phyloP scores from a whole-genome alignment of 305 asterid species.

The Ajuga reptans region DNA sequence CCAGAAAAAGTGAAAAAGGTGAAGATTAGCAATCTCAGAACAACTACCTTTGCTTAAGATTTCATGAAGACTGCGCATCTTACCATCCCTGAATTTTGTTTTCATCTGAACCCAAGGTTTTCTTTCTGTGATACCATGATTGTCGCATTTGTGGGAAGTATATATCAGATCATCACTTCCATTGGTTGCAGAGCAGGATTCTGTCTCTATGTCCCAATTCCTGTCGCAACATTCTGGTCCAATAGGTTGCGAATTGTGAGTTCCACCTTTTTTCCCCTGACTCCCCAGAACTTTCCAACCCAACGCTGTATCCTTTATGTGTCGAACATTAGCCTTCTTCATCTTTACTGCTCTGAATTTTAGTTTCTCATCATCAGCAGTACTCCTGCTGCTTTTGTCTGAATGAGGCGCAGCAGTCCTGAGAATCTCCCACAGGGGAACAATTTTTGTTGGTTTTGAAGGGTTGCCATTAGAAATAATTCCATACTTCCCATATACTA shows the following conservation, averaged over 20 bases:
- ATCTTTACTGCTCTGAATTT: slow-evolving; percentile 22
- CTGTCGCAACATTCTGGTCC: slow-evolving; percentile 28
- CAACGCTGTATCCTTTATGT: slow-evolving; percentile 18
- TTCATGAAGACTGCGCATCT: slow-evolving; percentile 45
- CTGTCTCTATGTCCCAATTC: slow-evolving; percentile 25
- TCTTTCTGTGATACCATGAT: slow-evolving; percentile 21
- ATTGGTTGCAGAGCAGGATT: slow-evolving; percentile 22
- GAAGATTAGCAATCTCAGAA: slow-evolving; percentile 8
- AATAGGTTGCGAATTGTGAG: slow-evolving; percentile 11
- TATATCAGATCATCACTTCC: slow-evolving; percentile 26
- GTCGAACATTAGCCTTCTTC: slow-evolving; percentile 26
- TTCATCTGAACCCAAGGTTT: slow-evolving; percentile 22
- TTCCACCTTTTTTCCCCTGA: slow-evolving; percentile 19
- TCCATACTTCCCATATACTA: slow-evolving; percentile 50
- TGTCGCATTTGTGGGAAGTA: slow-evolving; percentile 26
- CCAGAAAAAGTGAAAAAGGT: background rate
- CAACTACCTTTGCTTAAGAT: slow-evolving; percentile 38
- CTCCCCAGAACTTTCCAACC: slow-evolving; percentile 22
- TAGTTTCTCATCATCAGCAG: slow-evolving; percentile 23
- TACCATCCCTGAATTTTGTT: slow-evolving; percentile 37
- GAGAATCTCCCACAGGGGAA: slow-evolving; percentile 37
- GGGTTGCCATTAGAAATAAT: slow-evolving; percentile 48
- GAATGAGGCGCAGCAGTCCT: slow-evolving; percentile 22
- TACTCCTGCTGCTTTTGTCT: slow-evolving; percentile 19
- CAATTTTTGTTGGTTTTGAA: slow-evolving; percentile 38